Percentiles rank a stretch among this genome's conserved stretches.
phyloP scores from a whole-genome alignment of 202 grass and related monocot genomes.

The Cymbopogon flexuosus region DNA sequence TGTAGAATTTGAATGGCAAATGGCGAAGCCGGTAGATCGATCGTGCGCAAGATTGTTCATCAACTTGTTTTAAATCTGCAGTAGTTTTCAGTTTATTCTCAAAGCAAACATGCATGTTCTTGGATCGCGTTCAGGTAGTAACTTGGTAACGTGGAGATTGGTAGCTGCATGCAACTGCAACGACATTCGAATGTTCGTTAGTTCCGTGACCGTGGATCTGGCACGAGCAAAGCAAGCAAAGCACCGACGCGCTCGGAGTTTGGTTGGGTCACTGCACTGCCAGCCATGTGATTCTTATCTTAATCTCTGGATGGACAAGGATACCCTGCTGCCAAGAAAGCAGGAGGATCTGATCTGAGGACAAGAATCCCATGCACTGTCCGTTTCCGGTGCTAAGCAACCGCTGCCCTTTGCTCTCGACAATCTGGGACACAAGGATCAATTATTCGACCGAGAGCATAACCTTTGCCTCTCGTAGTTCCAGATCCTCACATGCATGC shows the following conservation, averaged over 20 bases:
- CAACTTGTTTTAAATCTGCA: not conserved
- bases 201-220: not conserved
- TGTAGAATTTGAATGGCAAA: not conserved
- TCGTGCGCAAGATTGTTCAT: not conserved
- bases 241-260: constrained; percentile 11
- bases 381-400: constrained; percentile 22
- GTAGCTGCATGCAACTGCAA: not conserved
- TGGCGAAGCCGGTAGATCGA: not conserved
- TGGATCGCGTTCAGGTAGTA: not conserved
- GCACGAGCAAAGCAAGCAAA: not conserved
- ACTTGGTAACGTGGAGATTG: not conserved
- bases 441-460: constrained; percentile 8
- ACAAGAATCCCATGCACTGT: not conserved
- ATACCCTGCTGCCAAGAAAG: not conserved
- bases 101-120: not conserved
- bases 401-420: not conserved
- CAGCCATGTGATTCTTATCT: constrained; percentile 34
- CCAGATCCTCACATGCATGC: not conserved
- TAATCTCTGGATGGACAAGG: constrained; percentile 3
- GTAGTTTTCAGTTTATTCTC: not conserved
- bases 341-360: not conserved
- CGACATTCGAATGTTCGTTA: constrained; percentile 1
- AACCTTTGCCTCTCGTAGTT: not conserved
- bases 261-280: not conserved
- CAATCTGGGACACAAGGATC: constrained; percentile 13